Evolutionary conservation across 352 stramenopile species (phyloP).

Genomic region (Elongisporangium anandrum): DNA sequence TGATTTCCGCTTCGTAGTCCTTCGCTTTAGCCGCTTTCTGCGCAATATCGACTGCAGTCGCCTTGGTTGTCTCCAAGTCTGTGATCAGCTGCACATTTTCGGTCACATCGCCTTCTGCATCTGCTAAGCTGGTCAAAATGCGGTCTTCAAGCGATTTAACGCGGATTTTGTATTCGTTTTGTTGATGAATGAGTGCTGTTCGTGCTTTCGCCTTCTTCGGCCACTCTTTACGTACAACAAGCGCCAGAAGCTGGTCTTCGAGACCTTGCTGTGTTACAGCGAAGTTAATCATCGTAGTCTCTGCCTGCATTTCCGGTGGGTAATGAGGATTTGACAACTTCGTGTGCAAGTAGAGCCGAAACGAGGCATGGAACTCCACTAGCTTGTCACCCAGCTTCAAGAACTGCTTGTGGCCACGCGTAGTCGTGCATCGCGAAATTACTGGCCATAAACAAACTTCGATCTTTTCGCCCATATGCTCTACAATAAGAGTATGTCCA

Average conservation of each 20-base stretch:
- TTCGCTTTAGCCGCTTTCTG: conserved; percentile 70
- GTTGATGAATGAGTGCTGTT: conserved; percentile 79
- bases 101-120: conserved; percentile 87
- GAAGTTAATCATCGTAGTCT: conserved; percentile 92
- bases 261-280: conserved; percentile 86
- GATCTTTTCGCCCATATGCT: conserved; percentile 88
- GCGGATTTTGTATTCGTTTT: conserved; percentile 89
- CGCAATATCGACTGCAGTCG: conserved; percentile 84
- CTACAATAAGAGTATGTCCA: conserved; percentile 76
- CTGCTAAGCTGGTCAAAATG: conserved; percentile 79
- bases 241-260: conserved; percentile 86
- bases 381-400: conserved; percentile 87
- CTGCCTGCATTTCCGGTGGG: conserved; percentile 87
- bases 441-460: conserved; percentile 85
- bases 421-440: conserved; percentile 69
- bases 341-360: conserved; percentile 89
- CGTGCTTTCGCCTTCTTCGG: conserved; percentile 80
- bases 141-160: conserved; percentile 87
- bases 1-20: conserved; percentile 78
- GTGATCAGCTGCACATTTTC: conserved; percentile 96
- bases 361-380: conserved; percentile 75
- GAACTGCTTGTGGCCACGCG: conserved; percentile 65
- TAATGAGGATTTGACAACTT: conserved; percentile 93
- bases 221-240: conserved; percentile 89
- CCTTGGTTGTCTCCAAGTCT: conserved; percentile 92